Evolutionary conservation across 352 stramenopile species (phyloP).

Genomic region (Phytopythium aichiense): DNA sequence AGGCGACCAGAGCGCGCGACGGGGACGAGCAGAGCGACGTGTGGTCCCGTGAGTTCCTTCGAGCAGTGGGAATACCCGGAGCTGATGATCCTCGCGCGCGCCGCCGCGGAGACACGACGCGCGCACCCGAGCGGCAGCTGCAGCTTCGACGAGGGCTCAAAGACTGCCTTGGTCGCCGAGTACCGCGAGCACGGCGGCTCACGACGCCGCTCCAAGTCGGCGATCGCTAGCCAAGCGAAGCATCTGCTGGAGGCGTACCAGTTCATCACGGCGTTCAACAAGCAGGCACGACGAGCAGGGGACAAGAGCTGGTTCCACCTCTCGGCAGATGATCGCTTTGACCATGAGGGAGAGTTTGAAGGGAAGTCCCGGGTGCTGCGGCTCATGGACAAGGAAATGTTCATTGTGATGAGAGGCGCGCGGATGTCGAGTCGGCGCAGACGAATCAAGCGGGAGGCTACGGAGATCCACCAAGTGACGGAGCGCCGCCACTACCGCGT

Average conservation of each 20-base stretch:
- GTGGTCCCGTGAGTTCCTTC: neutral
- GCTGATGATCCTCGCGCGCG: neutral
- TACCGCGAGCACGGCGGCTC: neutral
- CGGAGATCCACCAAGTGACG: neutral
- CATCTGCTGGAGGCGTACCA: neutral
- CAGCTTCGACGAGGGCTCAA: neutral
- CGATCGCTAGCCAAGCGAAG: neutral
- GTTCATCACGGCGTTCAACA: slow-evolving; percentile 3
- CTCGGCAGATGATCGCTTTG: neutral
- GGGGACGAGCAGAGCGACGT: neutral
- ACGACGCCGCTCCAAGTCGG: neutral
- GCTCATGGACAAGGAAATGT: slow-evolving; percentile 1
- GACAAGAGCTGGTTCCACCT: neutral
- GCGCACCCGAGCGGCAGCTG: neutral
- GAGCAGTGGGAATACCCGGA: neutral
- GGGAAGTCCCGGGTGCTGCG: neutral
- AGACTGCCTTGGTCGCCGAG: neutral
- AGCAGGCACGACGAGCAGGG: neutral
- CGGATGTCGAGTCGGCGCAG: neutral
- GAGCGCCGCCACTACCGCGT: neutral
- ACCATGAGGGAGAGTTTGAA: neutral
- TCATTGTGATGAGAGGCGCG: neutral
- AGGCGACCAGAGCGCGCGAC: too few relatives aligned
- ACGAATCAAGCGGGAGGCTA: neutral
- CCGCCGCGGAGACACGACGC: neutral